Evolutionary conservation across 139 green algal species (phyloP).

Genomic region (Chlorella vulgaris): DNA sequence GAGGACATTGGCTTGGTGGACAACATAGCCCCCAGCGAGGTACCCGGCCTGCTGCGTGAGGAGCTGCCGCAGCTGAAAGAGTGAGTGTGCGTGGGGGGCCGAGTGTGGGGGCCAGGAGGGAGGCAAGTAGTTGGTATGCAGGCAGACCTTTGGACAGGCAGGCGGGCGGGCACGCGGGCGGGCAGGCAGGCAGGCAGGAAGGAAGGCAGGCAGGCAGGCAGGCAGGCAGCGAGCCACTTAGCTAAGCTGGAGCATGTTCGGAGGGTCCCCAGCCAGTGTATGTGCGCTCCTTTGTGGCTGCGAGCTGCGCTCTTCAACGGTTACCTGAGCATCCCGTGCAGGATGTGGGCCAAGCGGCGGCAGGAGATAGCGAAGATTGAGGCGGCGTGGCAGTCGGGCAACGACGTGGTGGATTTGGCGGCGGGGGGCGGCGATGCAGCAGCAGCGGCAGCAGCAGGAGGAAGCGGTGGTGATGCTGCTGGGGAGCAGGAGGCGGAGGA

Average conservation of each 20-base stretch:
- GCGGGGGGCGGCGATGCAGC: too few species aligned
- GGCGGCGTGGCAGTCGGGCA: slow-evolving; percentile 8
- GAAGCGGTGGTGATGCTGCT: neutral
- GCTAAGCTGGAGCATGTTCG: too few species aligned
- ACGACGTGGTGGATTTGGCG: slow-evolving; percentile 2
- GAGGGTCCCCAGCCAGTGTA: too few species aligned
- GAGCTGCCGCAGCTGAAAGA: slow-evolving; percentile 33
- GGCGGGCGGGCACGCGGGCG: too few species aligned
- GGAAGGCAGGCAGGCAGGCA: too few species aligned
- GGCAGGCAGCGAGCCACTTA: too few species aligned
- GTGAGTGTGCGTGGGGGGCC: neutral
- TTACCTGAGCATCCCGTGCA: too few species aligned
- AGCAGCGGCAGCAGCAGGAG: slow-evolving; percentile 7
- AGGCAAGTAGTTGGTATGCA: neutral
- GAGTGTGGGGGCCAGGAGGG: too few species aligned
- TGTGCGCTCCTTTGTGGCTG: too few species aligned
- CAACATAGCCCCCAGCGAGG: slow-evolving; percentile 25
- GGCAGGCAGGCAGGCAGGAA: too few species aligned
- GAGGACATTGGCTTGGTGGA: slow-evolving; percentile 33
- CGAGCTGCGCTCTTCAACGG: too few species aligned
- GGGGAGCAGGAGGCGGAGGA: neutral
- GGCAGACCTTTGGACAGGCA: too few species aligned
- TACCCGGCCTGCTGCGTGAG: slow-evolving; percentile 37
- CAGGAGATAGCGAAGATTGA: slow-evolving; percentile 20
- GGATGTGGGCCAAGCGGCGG: slow-evolving; percentile 33